Base-by-base conservation (phyloP, 2,329 filamentous ascomycete genomes). In the Septoria linicola region DNA sequence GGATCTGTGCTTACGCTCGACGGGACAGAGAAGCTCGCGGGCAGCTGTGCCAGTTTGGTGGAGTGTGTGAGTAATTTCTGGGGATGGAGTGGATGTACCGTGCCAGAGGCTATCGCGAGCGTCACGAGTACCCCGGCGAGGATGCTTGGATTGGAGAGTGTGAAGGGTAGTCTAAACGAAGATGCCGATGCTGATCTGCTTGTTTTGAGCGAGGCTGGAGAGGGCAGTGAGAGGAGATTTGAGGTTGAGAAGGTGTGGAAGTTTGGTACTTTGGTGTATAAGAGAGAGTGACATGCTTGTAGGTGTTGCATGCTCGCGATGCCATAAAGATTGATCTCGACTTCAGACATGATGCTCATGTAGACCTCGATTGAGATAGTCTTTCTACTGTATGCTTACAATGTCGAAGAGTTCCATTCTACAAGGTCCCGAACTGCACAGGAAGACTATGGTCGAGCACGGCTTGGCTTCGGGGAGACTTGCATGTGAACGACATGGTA, bases 11-110 rank as follows among this genome's bases (percentile, higher is more conserved):
- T 96, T 30, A 83, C 87, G 2, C 76, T 95, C 0, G 87, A 95
- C 66, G 88, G 87, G 11, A 89, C 87, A 0, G 80, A 87, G 23
- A 87, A 81, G 52, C 89, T 95, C 65, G 89, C 88, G 11, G 88
- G 64, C 13, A 63, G 59, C 17, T 64, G 59, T 34, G 64, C 64
- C 21, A 68, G 85, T 5, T 76, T 95, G n/a, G 79, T 91, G 34
- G 86, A 92, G 61, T 93, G 89, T 62, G 82, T 91, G 48, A 86
- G 83, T 65, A 93, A 93, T 69, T 91, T 93, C 68, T 75, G 89
- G 60, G 79, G 79, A 52, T 92, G 85, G 84, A 84, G 84, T 1
- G 85, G 84, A 11, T 79, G 81, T 4, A 78, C 76, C 30, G 78
- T 91, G 30, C 81, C 86, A 0, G 79, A 84, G 63, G 87, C 85